phyloP scores from a whole-genome alignment of 352 stramenopile genomes.

The Globisporangium iwayamae region DNA sequence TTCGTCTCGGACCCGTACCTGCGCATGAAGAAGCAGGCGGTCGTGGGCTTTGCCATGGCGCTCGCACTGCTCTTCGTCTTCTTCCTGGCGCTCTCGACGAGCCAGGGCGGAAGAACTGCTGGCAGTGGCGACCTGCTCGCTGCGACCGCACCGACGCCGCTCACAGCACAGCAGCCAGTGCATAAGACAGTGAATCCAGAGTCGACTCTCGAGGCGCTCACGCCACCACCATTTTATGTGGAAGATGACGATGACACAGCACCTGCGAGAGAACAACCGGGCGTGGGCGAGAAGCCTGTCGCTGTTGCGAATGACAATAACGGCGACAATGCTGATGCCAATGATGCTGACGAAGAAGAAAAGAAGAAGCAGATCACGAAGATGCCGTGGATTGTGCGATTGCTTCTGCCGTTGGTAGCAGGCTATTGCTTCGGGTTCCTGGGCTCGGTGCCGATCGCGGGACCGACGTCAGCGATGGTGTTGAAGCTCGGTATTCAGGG shows the following conservation, averaged over 20 bases:
- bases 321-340: conserved; percentile 13
- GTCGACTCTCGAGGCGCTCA: background rate
- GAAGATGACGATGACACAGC: background rate
- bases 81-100: conserved; percentile 29
- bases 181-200: background rate
- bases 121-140: conserved; percentile 1
- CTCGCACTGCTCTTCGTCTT: conserved; percentile 66
- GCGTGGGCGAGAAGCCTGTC: background rate
- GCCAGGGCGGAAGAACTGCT: conserved; percentile 10
- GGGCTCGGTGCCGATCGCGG: conserved; percentile 78
- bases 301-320: conserved; percentile 11
- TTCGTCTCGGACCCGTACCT: conserved; percentile 54
- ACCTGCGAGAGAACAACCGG: conserved; percentile 1
- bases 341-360: background rate
- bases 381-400: conserved; percentile 47
- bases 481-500: conserved; percentile 85
- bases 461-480: conserved; percentile 86
- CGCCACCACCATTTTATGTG: conserved; percentile 1
- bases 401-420: conserved; percentile 69
- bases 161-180: conserved; percentile 1
- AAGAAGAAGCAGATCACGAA: conserved; percentile 9
- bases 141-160: conserved; percentile 1
- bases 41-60: conserved; percentile 28
- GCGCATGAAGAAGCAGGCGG: conserved; percentile 50
- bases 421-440: conserved; percentile 86